Conservation (phyloP, 441 rosid species). For the Syzygium syzygioides region DNA sequence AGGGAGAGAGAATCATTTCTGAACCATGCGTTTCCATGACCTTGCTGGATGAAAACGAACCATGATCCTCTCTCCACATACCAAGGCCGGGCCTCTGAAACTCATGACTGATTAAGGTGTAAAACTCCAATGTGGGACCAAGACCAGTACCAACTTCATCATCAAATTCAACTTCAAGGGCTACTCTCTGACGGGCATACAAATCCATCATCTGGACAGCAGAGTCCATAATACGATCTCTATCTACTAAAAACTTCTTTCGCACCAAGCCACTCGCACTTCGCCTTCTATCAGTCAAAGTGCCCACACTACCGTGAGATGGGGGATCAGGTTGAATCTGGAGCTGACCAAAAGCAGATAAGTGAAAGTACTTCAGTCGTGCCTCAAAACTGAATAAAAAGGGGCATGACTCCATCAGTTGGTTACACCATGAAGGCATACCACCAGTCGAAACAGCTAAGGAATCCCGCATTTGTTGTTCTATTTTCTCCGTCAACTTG, state of each 20-base stretch:
- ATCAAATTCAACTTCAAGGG: constrained; percentile 79
- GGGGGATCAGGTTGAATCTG: constrained; percentile 31
- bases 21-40: constrained; percentile 19
- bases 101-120: constrained; percentile 85
- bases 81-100: constrained; percentile 75
- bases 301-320: constrained; percentile 39
- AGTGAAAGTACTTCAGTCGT: constrained; percentile 66
- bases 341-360: constrained; percentile 72
- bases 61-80: constrained; percentile 86
- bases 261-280: constrained; percentile 44
- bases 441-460: constrained; percentile 67
- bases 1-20: constrained; percentile 29
- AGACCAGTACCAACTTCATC: constrained; percentile 99
- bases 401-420: constrained; percentile 82
- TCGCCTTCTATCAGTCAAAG: constrained; percentile 46
- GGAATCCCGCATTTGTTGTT: constrained; percentile 86
- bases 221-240: constrained; percentile 75
- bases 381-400: constrained; percentile 91
- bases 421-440: constrained; percentile 86
- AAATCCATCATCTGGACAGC: constrained; percentile 84
- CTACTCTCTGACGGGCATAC: constrained; percentile 49
- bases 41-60: constrained; percentile 17
- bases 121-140: constrained; percentile 97
- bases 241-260: constrained; percentile 68
- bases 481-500: constrained; percentile 92